Evolutionary conservation across 2,329 filamentous ascomycete species (phyloP).

Genomic region (Botrytis tulipae): DNA sequence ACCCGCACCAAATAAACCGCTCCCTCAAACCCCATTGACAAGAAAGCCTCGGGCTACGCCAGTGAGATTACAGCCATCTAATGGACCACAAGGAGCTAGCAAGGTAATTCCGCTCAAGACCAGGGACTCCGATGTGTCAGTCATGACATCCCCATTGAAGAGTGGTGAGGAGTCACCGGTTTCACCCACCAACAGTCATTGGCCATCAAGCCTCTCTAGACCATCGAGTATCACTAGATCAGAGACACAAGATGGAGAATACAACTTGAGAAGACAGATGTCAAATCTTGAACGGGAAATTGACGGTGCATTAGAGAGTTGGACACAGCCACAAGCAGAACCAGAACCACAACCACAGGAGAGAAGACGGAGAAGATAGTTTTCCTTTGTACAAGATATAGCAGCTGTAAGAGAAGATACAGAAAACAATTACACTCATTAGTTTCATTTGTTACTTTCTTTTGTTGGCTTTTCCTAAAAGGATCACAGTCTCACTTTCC

Average conservation of each 20-base stretch:
- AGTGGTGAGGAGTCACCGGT: not conserved
- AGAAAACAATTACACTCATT: not conserved
- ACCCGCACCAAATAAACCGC: slow-evolving; percentile 10
- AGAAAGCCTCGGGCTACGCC: not conserved
- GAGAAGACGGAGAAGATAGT: not conserved
- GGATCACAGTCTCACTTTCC: not conserved
- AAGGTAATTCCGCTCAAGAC: not conserved
- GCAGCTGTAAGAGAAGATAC: not conserved
- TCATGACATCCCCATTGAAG: not conserved
- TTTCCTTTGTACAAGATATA: not conserved
- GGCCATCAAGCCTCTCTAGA: not conserved
- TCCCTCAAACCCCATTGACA: slow-evolving; percentile 1
- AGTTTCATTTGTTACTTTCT: not conserved
- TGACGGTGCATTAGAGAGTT: slow-evolving; percentile 11
- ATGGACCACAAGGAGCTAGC: not conserved
- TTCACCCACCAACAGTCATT: not conserved
- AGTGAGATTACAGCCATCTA: not conserved
- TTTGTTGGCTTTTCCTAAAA: not conserved
- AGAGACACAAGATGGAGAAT: not conserved
- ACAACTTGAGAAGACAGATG: not conserved
- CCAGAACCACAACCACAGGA: not conserved
- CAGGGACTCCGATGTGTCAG: not conserved
- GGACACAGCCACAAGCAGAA: not conserved
- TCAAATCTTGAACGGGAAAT: not conserved
- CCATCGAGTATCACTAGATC: not conserved